Evolutionary conservation across 768 basidiomycete species (phyloP), one percentile per base, ranked within the genome.

Genomic region (Xanthoconium purpureum): DNA sequence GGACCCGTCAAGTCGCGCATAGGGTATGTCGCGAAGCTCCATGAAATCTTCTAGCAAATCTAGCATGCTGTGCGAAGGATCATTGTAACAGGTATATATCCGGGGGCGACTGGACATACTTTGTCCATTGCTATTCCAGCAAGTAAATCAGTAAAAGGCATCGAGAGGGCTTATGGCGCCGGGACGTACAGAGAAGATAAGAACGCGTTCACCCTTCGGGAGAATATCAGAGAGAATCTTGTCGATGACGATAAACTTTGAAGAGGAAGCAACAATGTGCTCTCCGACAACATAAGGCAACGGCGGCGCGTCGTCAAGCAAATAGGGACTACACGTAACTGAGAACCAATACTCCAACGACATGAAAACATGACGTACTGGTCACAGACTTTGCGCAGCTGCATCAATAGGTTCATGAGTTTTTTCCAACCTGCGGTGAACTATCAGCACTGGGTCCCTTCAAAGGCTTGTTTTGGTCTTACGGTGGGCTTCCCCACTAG

Each of bases 21-120:
- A 87, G 32, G 78, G 74, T 66, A 85, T 84, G 3, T 64, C 63
- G n/a, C 86, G 78, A 47, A 85, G 72, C 13, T 73, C 72, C 75
- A 88, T 77, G 67, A 82, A 85, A 57, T 90, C 88, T 63, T 88
- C 85, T 5, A 89, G 66, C 37, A 86, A 63, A 56, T 88, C 83
- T 54, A 90, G 78, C 82, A 89, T 87, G 50, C 84, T 83, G 48
- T 45, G 62, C 13, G 55, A 66, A 48, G 13, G 2, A 28, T 38
- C 14, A n/a, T 59, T 30, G 61, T 9, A 44, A 30, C 14, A 6
- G 0, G 7, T 54, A 39, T 13, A 43, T 48, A 20, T 20, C 18
- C 11, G 47, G 30, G 13, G 12, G 38, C 18, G 1, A 9, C 3
- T 1, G 6, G 13, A 56, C 70, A 53, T 62, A 80, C 82, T 66